These are phyloP conservation scores for Zopfochytrium polystomum DNA, from an alignment of 371 early-diverging fungal species.

Conservation along the genomic window DNA sequence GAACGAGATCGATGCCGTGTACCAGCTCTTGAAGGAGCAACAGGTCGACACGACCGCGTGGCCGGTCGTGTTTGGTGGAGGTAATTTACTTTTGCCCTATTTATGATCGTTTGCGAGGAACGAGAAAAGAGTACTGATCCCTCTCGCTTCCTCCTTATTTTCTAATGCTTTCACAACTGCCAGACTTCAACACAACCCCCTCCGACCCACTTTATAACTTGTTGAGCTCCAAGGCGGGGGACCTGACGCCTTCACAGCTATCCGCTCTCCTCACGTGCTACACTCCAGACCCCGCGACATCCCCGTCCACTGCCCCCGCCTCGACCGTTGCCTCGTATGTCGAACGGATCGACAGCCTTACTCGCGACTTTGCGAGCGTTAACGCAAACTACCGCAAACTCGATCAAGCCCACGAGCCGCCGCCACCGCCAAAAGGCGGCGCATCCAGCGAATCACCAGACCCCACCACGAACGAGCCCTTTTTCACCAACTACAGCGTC, in stretches of 20 bases:
- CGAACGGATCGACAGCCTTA: neutral
- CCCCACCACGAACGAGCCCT: neutral
- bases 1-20: constrained; percentile 14
- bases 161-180: neutral
- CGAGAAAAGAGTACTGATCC: too few species aligned
- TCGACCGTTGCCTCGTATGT: neutral
- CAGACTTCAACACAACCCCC: constrained; percentile 31
- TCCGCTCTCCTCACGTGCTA: constrained; percentile 1
- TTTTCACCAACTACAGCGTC: constrained; percentile 46
- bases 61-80: constrained; percentile 27
- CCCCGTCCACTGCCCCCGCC: neutral
- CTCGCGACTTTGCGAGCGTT: too few species aligned
- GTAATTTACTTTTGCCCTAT: constrained; percentile 3
- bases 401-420: neutral
- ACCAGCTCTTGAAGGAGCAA: neutral
- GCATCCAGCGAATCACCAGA: constrained; percentile 10
- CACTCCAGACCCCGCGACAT: neutral
- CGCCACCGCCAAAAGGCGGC: neutral
- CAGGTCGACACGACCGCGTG: neutral
- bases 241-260: neutral
- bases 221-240: constrained; percentile 8
- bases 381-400: neutral
- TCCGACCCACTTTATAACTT: constrained; percentile 19
- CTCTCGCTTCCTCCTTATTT: neutral
- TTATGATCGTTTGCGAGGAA: too few species aligned